phyloP scores from a whole-genome alignment of 2,329 filamentous ascomycete genomes.

The Clonostachys rhizophaga region DNA sequence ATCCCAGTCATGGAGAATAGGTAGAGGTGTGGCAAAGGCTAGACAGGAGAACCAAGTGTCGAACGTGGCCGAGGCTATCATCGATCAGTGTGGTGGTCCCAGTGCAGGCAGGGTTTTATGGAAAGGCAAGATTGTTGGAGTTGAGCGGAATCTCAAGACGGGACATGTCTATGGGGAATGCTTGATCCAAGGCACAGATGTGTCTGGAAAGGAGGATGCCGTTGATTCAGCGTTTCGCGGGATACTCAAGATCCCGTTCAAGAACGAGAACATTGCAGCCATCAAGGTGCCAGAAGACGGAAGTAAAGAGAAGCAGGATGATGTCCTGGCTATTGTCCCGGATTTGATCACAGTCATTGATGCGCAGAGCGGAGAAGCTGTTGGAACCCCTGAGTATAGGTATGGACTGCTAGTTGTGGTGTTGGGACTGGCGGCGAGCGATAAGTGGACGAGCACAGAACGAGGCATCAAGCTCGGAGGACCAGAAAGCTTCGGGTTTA shows the following conservation, averaged over 20 bases:
- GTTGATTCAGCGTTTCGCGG: slow-evolving; percentile 28
- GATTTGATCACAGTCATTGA: slow-evolving; percentile 53
- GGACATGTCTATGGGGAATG: slow-evolving; percentile 58
- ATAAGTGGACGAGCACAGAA: slow-evolving; percentile 36
- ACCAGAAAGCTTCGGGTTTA: slow-evolving; percentile 40
- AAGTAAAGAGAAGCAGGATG: slow-evolving; percentile 21
- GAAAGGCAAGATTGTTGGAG: slow-evolving; percentile 58
- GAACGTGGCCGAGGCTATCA: slow-evolving; percentile 51
- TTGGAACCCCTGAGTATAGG: slow-evolving; percentile 52
- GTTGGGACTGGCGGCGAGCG: slow-evolving; percentile 36
- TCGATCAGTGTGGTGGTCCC: slow-evolving; percentile 51
- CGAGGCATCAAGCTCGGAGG: slow-evolving; percentile 45
- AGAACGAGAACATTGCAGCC: slow-evolving; percentile 70
- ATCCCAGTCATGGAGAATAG: slow-evolving; percentile 54
- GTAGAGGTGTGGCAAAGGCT: slow-evolving; percentile 50
- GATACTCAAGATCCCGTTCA: slow-evolving; percentile 61
- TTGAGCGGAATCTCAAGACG: slow-evolving; percentile 49
- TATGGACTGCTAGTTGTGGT: slow-evolving; percentile 47
- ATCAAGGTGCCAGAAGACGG: slow-evolving; percentile 23
- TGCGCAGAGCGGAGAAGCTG: slow-evolving; percentile 48
- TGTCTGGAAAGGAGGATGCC: slow-evolving; percentile 18
- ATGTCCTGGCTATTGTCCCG: slow-evolving; percentile 47
- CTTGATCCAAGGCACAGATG: slow-evolving; percentile 44
- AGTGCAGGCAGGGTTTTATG: slow-evolving; percentile 52
- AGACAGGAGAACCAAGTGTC: slow-evolving; percentile 43